Evolutionary conservation across 805 yeast species (phyloP).

Genomic region (Wickerhamomyces chambardii): DNA sequence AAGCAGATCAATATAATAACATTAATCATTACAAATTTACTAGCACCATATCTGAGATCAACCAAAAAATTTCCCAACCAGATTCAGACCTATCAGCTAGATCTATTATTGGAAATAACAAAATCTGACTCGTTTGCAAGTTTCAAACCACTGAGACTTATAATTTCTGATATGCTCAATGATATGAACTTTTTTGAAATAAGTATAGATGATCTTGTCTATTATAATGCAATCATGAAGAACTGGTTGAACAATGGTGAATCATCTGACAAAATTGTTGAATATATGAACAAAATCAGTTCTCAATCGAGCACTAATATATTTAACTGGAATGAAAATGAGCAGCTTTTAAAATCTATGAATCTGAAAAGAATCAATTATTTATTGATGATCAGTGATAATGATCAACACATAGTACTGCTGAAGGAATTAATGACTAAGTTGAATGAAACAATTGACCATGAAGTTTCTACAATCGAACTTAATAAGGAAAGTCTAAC

Average conservation of each 20-base stretch:
- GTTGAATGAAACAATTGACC: conserved; percentile 31
- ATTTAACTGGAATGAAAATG: conserved; percentile 71
- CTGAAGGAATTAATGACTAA: conserved; percentile 38
- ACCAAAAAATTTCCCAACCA: conserved; percentile 28
- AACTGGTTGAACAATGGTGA: conserved; percentile 61
- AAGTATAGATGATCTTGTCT: conserved; percentile 16
- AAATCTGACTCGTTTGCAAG: conserved; percentile 18
- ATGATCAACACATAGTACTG: conserved; percentile 41
- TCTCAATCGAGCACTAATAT: conserved; percentile 47
- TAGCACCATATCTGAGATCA: conserved; percentile 45
- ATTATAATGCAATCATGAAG: conserved; percentile 48
- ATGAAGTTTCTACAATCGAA: conserved; percentile 18
- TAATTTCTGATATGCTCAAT: conserved; percentile 54
- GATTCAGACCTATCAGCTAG: conserved; percentile 31
- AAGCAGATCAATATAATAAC: conserved; percentile 40
- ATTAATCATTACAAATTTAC: conserved; percentile 41
- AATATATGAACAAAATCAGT: conserved; percentile 27
- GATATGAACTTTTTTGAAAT: conserved; percentile 49
- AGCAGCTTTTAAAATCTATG: conserved; percentile 39
- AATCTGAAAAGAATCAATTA: conserved; percentile 58
- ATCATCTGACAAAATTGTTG: conserved; percentile 44
- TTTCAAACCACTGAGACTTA: conserved; percentile 52
- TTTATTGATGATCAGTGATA: conserved; percentile 51
- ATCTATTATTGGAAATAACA: conserved; percentile 29
- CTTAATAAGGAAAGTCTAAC: conserved; percentile 15